Evolutionary conservation across 345 rosid species (phyloP), one percentile per base, ranked within the genome.

Genomic region (Rhodamnia argentea): DNA sequence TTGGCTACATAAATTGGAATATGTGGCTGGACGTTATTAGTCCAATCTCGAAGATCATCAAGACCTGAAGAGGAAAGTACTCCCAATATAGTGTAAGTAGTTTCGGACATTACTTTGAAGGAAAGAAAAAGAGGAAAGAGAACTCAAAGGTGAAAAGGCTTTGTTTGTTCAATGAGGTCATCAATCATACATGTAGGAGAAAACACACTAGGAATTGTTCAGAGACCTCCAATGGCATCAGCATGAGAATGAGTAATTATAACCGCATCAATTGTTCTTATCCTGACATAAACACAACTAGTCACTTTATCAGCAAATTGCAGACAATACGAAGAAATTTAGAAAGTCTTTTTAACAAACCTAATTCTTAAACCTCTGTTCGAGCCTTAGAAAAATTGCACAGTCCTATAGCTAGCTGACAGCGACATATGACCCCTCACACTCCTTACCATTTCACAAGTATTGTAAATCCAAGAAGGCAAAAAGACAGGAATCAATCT

Each of bases 201-300:
- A 60, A 86, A 88, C 44, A 81, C 84, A 60, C 82, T 52, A 29
- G 82, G 82, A 93, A 91, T 91, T 86, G 87, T 90, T 90, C 86
- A 89, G 95, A 95, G 96, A 97, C 98, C 98, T 97, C 99, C 98
- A 91, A 95, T 94, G 87, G 98, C 98, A 91, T 95, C 96, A 90
- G 99, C 99, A 93, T 95, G 98, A 90, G 98, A 95, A 94, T 97
- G 99, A 90, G 99, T 97, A 86, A 97, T 95, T 90, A 95, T 85
- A 93, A 95, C 99, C 83, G 97, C 98, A 92, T 94, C 99, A 91
- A 96, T 92, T 91, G 98, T 94, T 95, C 99, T 95, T 95, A 94
- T 91, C 99, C 98, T 95, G 96, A 88, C 92, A 94, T 91, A 90
- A 93, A 88, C 87, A 74, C 93, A 94, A 88, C 91, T 86, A 88